Evolutionary conservation across 495 filamentous ascomycete species (phyloP).

Genomic region (Trichoderma erinaceum): DNA sequence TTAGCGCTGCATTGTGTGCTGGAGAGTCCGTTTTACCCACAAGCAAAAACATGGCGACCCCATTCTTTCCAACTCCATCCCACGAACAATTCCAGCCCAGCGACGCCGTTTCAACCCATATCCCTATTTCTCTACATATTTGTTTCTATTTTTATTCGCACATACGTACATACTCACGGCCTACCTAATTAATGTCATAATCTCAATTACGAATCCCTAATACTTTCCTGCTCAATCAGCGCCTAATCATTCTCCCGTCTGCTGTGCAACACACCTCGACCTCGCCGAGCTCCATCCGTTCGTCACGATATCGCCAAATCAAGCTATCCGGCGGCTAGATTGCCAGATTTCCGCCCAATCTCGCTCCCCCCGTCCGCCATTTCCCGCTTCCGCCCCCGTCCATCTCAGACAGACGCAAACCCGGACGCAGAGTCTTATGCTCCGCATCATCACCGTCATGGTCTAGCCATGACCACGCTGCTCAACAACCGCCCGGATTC

Average conservation of each 20-base stretch:
- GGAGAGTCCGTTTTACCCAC: background rate
- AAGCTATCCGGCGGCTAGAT: background rate
- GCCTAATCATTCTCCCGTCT: background rate
- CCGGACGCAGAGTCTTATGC: background rate
- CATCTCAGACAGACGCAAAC: background rate
- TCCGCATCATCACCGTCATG: constrained; percentile 12
- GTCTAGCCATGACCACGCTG: constrained; percentile 35
- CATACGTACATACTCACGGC: too few relatives aligned
- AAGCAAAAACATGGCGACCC: background rate
- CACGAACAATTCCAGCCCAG: background rate
- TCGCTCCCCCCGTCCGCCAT: background rate
- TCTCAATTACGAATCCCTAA: background rate
- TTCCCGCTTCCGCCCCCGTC: background rate
- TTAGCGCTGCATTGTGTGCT: too few relatives aligned
- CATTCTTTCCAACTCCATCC: background rate
- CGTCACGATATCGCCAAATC: background rate
- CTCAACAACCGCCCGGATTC: constrained; percentile 24
- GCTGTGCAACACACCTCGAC: background rate
- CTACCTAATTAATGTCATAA: background rate
- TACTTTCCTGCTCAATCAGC: background rate
- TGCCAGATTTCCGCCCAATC: background rate
- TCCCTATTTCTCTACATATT: background rate
- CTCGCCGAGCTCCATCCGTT: background rate
- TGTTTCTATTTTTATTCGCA: background rate
- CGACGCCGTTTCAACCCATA: background rate